Evolutionary conservation across 768 basidiomycete species (phyloP), one percentile per base, ranked within the genome.

Genomic region (Paxillus ammoniavirescens): DNA sequence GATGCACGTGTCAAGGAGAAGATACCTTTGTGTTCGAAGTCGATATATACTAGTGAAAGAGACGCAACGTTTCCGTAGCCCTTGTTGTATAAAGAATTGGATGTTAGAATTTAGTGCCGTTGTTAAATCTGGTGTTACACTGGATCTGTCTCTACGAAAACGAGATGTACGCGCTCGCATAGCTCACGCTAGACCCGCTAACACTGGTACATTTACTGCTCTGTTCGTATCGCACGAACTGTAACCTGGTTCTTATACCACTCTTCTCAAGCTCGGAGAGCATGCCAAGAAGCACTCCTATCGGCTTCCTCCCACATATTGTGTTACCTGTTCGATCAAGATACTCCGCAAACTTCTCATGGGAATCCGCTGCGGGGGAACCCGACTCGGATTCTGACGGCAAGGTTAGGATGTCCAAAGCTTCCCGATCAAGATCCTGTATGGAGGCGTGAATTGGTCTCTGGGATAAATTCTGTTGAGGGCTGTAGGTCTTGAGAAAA

Each of bases 261-360:
- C 72, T 69, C 46, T 73, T 71, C 67, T 84, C 82, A 53, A 95
- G 65, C 4, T 70, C 71, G 5, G 82, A 62, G 46, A 98, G 68
- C 7, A 92, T 87, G 0, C 91, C 91, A 14, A 98, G 75, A 2
- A 99, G 75, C 5, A 98, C 91, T 0, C 93, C 92, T 48, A 99
- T 98, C 1, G 97, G 93, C 63, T 98, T 94, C 37, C 97, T 79
- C 3, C 97, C 97, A 66, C 97, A 99, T 42, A 99, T 97, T 0
- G 97, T 98, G 73, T 99, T 99, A 73, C 87, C 83, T 33, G 92
- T 95, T 53, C 76, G 72, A 12, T 73, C 65, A 2, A 93, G 78
- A 66, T 94, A 93, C 6, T 75, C 73, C 2, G 82, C 75, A 63
- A 94, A 95, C 18, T 74, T 67, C 4, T 57, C 56, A 61, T 93